phyloP scores from a whole-genome alignment of 2,329 filamentous ascomycete species.

The Aspergillus flavus region DNA sequence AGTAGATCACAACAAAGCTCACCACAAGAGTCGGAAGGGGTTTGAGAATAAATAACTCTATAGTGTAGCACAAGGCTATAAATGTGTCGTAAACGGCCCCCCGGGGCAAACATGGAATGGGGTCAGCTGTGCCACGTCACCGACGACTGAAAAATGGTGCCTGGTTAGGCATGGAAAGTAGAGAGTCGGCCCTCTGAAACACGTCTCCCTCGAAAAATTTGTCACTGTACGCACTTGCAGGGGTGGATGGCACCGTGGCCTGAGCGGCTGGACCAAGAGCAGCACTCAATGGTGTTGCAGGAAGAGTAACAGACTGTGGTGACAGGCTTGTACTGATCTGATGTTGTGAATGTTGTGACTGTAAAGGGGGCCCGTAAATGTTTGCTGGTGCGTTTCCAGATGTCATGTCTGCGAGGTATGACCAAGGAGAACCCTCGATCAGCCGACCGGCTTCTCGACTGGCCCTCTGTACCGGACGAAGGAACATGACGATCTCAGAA shows the following conservation, averaged over 20 bases:
- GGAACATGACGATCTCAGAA: slow-evolving; percentile 69
- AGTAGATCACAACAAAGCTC: not conserved
- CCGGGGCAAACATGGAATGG: not conserved
- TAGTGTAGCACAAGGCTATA: not conserved
- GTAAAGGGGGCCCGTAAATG: slow-evolving; percentile 40
- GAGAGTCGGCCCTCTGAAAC: slow-evolving; percentile 52
- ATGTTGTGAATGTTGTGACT: slow-evolving; percentile 35
- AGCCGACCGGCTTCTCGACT: slow-evolving; percentile 78
- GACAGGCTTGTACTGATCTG: slow-evolving; percentile 36
- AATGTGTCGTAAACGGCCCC: not conserved
- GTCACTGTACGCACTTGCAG: slow-evolving; percentile 51
- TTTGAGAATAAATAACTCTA: not conserved
- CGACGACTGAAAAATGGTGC: slow-evolving; percentile 45
- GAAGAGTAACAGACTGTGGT: slow-evolving; percentile 61
- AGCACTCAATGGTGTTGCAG: slow-evolving; percentile 86
- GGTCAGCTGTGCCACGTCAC: slow-evolving; percentile 21
- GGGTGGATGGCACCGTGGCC: slow-evolving; percentile 74
- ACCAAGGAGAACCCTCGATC: slow-evolving; percentile 69
- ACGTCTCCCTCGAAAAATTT: slow-evolving; percentile 53
- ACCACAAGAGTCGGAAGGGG: not conserved
- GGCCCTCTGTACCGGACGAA: slow-evolving; percentile 79
- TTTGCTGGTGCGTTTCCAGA: slow-evolving; percentile 33
- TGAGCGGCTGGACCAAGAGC: slow-evolving; percentile 88
- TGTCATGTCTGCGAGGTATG: slow-evolving; percentile 53
- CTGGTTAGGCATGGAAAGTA: slow-evolving; percentile 48